A percentile compares a stretch with the other conserved stretches of the same genome.
These are phyloP conservation scores for Aspergillus awamori DNA, from an alignment of 2,329 filamentous ascomycete species.

Conservation along the genomic window DNA sequence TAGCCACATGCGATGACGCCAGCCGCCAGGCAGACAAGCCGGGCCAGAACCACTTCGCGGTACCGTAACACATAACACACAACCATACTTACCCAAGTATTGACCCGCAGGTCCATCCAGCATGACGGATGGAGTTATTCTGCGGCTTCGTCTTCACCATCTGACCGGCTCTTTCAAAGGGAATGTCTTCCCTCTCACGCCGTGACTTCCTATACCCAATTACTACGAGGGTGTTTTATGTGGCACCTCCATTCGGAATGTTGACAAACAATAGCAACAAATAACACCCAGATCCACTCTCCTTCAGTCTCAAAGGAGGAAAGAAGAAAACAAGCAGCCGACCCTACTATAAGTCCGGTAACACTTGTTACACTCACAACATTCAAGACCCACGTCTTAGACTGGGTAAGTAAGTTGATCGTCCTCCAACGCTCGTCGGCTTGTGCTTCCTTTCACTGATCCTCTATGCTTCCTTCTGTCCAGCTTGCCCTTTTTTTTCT, in stretches of 20 bases:
- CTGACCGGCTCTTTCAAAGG: no score
- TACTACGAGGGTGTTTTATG: no score
- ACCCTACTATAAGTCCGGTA: slow-evolving; percentile 2
- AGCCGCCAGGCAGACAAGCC: slow-evolving; percentile 3
- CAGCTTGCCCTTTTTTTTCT: slow-evolving; percentile 9
- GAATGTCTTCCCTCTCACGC: no score
- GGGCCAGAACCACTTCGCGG: slow-evolving; percentile 4
- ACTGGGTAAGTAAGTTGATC: slow-evolving; percentile 25
- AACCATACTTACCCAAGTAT: not conserved
- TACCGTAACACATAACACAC: not conserved
- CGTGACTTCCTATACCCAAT: no score
- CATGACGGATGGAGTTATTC: no score
- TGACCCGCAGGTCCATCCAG: not conserved
- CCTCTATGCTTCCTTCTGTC: slow-evolving; percentile 9
- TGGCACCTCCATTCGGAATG: no score
- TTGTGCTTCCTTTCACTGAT: slow-evolving; percentile 13
- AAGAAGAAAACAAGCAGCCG: not conserved
- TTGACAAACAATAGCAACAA: no score
- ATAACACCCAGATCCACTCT: not conserved
- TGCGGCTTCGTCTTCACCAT: no score
- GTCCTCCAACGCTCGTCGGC: slow-evolving; percentile 19
- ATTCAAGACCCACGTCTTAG: slow-evolving; percentile 18
- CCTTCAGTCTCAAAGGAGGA: not conserved
- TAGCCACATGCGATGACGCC: slow-evolving; percentile 16
- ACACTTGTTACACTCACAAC: slow-evolving; percentile 12